Conservation (phyloP, 345 rosid species). For the Ceriops decandra region DNA sequence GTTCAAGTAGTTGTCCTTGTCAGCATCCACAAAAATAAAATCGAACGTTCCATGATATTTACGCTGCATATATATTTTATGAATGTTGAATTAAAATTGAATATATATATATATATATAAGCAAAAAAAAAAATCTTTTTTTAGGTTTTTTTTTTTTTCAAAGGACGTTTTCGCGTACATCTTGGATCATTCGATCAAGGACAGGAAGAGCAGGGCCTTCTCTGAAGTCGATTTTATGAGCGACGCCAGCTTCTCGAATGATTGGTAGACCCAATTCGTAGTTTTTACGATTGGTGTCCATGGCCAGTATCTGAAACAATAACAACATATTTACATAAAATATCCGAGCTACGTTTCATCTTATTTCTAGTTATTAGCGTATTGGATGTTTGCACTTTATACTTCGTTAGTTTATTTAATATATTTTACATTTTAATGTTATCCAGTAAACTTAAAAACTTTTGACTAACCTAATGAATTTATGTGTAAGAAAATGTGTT, state of each 20-base stretch:
- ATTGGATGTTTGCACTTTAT: no score
- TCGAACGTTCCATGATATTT: conserved; percentile 74
- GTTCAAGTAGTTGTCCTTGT: conserved; percentile 91
- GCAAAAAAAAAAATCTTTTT: not conserved
- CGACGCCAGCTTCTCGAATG: conserved; percentile 86
- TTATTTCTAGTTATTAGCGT: no score
- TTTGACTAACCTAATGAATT: no score
- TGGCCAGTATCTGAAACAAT: conserved; percentile 70
- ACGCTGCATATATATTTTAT: conserved; percentile 35
- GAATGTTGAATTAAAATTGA: no score
- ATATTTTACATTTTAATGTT: no score
- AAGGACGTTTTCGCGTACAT: conserved; percentile 44
- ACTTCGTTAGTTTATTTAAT: no score
- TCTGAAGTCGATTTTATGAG: conserved; percentile 84
- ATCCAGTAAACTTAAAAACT: no score
- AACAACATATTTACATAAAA: no score
- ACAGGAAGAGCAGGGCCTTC: conserved; percentile 98
- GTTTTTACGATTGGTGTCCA: conserved; percentile 90
- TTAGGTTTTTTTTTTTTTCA: not conserved
- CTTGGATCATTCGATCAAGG: conserved; percentile 71
- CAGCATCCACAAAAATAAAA: conserved; percentile 95
- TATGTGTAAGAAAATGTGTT: no score
- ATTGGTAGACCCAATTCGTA: conserved; percentile 87
- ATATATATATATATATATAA: no score
- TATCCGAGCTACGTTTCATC: no score